These are phyloP conservation scores for Psilocybe cyanescens DNA, from an alignment of 768 basidiomycete genomes.

Conservation along the genomic window DNA sequence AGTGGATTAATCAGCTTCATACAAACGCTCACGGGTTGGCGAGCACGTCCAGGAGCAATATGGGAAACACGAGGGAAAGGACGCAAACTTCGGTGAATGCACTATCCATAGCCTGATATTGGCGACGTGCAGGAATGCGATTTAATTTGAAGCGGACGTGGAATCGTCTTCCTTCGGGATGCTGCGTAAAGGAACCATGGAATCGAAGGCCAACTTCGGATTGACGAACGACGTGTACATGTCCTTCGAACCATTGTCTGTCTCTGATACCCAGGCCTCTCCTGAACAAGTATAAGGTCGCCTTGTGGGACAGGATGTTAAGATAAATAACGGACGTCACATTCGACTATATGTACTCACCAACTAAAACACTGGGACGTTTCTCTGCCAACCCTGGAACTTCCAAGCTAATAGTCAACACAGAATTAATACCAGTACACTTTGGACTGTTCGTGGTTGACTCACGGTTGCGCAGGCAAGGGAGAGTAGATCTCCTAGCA, in stretches of 20 bases:
- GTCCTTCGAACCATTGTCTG: conserved; percentile 61
- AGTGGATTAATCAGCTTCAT: conserved; percentile 40
- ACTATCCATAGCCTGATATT: conserved; percentile 60
- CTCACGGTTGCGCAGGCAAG: conserved; percentile 21
- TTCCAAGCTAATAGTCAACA: conserved; percentile 18
- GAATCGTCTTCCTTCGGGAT: too few relatives aligned
- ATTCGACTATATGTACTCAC: conserved; percentile 30
- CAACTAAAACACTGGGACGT: too few relatives aligned
- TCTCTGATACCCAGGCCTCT: conserved; percentile 31
- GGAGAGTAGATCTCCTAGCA: too few relatives aligned
- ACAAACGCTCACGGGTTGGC: conserved; percentile 14
- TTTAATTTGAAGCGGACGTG: conserved; percentile 40
- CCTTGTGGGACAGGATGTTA: conserved; percentile 32
- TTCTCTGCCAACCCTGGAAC: conserved; percentile 14
- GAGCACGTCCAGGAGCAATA: conserved; percentile 3
- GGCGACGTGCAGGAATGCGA: conserved; percentile 56
- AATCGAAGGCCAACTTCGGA: conserved; percentile 57
- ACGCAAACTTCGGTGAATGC: conserved; percentile 47
- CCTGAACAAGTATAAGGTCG: conserved; percentile 57
- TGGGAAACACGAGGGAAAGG: conserved; percentile 48
- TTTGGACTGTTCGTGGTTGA: neutral
- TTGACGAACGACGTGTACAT: conserved; percentile 54
- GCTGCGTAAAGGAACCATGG: conserved; percentile 15
- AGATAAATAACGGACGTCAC: conserved; percentile 33
- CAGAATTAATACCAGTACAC: too few relatives aligned